These are phyloP conservation scores for Anethum foeniculum DNA, from an alignment of 140 eudicot species.

Conservation along the genomic window DNA sequence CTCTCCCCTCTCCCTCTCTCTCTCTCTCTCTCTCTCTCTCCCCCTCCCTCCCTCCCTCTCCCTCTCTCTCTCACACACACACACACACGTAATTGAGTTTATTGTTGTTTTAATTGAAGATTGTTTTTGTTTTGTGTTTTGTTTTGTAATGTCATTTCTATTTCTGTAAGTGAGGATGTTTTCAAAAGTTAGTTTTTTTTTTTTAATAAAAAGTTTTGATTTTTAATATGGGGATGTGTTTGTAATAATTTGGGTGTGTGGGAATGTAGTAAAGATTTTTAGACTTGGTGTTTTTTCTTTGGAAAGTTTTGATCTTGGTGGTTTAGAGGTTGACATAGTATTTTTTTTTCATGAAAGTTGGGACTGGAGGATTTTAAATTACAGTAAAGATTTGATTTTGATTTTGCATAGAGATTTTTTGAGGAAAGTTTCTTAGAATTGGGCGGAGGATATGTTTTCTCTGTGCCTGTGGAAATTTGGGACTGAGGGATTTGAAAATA, in stretches of 20 bases:
- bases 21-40: too few relatives aligned
- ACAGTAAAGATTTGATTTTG: background rate
- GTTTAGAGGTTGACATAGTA: background rate
- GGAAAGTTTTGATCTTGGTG: background rate
- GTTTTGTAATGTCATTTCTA: background rate
- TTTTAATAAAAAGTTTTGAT: background rate
- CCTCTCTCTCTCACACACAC: background rate
- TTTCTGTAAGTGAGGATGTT: background rate
- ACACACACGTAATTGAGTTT: background rate
- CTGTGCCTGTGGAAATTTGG: too few relatives aligned
- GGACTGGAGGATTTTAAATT: background rate
- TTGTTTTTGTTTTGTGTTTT: background rate
- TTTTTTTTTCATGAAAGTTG: background rate
- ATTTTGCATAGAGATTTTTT: background rate
- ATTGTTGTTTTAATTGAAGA: background rate
- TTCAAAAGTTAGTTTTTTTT: background rate
- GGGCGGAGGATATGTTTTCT: background rate
- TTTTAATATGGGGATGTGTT: background rate
- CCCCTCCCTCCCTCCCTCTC: conserved; percentile 15
- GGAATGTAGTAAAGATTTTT: background rate
- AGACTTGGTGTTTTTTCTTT: background rate
- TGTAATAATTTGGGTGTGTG: background rate
- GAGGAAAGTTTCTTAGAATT: background rate
- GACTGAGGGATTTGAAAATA: background rate
- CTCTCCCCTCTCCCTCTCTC: too few relatives aligned